Evolutionary conservation across 2,329 filamentous ascomycete species (phyloP).

Genomic region (Talaromyces sp.): DNA sequence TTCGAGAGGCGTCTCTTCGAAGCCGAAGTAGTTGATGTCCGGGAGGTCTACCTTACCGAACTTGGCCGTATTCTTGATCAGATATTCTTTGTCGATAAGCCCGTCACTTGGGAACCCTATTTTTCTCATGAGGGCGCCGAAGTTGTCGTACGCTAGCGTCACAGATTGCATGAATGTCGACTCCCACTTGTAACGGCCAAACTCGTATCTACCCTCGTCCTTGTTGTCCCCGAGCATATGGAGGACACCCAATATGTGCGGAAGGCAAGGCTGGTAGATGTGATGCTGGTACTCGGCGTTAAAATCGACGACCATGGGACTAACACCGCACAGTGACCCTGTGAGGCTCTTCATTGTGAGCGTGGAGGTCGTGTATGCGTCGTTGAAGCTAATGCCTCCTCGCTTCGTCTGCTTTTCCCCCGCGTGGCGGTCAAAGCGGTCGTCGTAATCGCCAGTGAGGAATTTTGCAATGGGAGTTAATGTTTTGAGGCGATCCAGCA

Average conservation of each 20-base stretch:
- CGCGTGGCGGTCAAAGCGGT: conserved; percentile 17
- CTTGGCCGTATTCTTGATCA: conserved; percentile 29
- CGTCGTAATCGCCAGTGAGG: conserved; percentile 28
- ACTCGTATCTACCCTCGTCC: conserved; percentile 25
- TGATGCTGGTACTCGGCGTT: conserved; percentile 43
- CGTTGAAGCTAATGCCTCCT: conserved; percentile 43
- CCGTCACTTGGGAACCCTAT: conserved; percentile 24
- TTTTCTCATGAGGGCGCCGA: conserved; percentile 26
- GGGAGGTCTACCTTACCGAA: conserved; percentile 26
- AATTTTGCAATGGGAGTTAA: conserved; percentile 30
- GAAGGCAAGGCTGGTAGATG: conserved; percentile 46
- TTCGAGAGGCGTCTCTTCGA: conserved; percentile 29
- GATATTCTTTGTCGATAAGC: conserved; percentile 21
- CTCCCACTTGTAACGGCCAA: conserved; percentile 29
- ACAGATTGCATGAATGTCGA: conserved; percentile 35
- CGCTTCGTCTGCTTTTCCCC: conserved; percentile 22
- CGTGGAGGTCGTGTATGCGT: conserved; percentile 42
- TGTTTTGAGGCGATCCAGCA: conserved; percentile 24
- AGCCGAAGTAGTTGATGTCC: conserved; percentile 34
- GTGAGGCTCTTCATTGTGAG: conserved; percentile 47
- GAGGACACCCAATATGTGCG: conserved; percentile 32
- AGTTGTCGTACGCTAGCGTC: conserved; percentile 31
- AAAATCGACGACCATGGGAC: conserved; percentile 42
- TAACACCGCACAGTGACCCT: conserved; percentile 44
- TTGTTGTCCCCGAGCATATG: conserved; percentile 22